Evolutionary conservation across 257 asterid species (phyloP), one percentile per base, ranked within the genome.

Genomic region (Solanum boliviense): DNA sequence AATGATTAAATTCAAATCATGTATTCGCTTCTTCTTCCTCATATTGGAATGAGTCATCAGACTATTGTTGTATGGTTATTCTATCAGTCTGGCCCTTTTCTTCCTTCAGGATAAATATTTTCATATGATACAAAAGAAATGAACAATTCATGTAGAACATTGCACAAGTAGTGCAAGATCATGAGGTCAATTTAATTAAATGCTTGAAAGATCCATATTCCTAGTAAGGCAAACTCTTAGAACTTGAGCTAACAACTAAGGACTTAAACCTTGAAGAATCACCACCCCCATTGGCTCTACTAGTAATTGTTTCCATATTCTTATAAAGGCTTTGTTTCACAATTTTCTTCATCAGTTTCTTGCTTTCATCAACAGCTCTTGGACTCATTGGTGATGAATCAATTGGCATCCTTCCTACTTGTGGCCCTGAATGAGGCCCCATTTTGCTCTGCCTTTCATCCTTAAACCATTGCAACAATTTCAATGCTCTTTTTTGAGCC

Each of bases 351-450:
- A 96, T 92, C 92, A 93, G 27, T 83, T 72, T 92, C 95, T 91
- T 95, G 87, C 98, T 95, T 76, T 92, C 91, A 32, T 92, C 91
- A 11, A 39, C 90, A 27, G 92, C 93, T 87, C 83, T 90, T 75
- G 86, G 82, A 39, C 84, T 90, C 29, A 89, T 83, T 2, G 98
- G 93, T 4, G 98, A 92, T 3, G 96, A 91, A 34, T 94, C 93
- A 1, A 86, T 82, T 31, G 67, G 8, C 20, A 60, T 18, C 60
- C 95, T 89, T 76, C 94, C 95, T 12, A 91, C 92, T 86, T 95
- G 98, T 38, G 98, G 98, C 65, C 99, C 99, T 25, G 98, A 95
- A 78, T 94, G 98, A 9, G 95, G 95, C 32, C 95, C 98, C 91
- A 94, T 91, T 78, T 92, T 92, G 87, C 74, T 91, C 78, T 91